phyloP scores from a whole-genome alignment of 129 eudicot species.

The Chrysanthemum makinoi region DNA sequence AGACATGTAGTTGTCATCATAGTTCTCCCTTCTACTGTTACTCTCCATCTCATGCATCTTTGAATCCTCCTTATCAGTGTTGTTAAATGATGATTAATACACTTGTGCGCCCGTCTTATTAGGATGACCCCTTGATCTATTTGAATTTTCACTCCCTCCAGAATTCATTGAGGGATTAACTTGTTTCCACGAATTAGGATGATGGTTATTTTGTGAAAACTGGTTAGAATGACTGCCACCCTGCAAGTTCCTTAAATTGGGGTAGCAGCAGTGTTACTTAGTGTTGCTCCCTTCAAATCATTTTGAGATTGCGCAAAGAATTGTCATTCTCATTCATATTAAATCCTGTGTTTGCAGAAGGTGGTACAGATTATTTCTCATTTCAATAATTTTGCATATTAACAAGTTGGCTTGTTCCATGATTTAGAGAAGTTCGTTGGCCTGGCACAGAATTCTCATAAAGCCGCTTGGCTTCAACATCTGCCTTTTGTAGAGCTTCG shows the following conservation, averaged over 20 bases:
- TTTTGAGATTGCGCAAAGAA: slow-evolving; percentile 34
- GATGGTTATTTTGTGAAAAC: slow-evolving; percentile 37
- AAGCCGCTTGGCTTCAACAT: slow-evolving; percentile 36
- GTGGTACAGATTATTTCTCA: slow-evolving; percentile 32
- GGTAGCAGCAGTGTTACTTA: slow-evolving; percentile 32
- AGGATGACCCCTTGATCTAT: slow-evolving; percentile 37
- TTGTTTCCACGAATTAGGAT: slow-evolving; percentile 51
- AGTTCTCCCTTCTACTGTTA: slow-evolving; percentile 49
- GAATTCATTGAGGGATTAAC: slow-evolving; percentile 42
- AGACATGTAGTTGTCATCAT: slow-evolving; percentile 52
- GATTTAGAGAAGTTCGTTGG: slow-evolving; percentile 42
- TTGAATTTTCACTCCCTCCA: slow-evolving; percentile 43
- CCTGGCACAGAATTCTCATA: slow-evolving; percentile 36
- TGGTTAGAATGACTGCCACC: slow-evolving; percentile 33
- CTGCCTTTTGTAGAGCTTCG: slow-evolving; percentile 35
- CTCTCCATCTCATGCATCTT: slow-evolving; percentile 45
- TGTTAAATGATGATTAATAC: slow-evolving; percentile 49
- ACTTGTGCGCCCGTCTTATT: slow-evolving; percentile 44
- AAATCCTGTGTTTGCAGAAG: slow-evolving; percentile 32
- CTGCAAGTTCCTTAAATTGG: slow-evolving; percentile 31
- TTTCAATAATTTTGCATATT: slow-evolving; percentile 39
- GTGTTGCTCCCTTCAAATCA: slow-evolving; percentile 36
- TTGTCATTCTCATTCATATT: slow-evolving; percentile 38
- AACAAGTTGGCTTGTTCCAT: slow-evolving; percentile 33
- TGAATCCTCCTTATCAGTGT: slow-evolving; percentile 42